phyloP scores from a whole-genome alignment of 805 yeast genomes.

The Teunomyces tritomae region DNA sequence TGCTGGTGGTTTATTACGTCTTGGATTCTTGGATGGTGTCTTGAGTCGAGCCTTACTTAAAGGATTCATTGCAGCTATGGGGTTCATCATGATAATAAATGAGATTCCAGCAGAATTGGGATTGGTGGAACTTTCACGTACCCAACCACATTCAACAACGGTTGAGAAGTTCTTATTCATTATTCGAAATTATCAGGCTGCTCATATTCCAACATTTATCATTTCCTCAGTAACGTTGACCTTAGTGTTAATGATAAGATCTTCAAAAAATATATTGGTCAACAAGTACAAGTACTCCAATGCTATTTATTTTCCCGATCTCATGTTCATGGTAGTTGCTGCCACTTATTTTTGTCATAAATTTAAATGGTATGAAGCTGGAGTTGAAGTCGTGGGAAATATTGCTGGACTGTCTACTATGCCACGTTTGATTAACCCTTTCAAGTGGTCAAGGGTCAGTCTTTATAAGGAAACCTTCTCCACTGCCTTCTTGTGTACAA shows the following conservation, averaged over 20 bases:
- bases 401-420: slow-evolving; percentile 11
- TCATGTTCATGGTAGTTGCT: slow-evolving; percentile 28
- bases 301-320: slow-evolving; percentile 31
- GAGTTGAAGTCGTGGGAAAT: slow-evolving; percentile 31
- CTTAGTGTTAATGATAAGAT: slow-evolving; percentile 20
- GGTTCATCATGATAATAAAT: slow-evolving; percentile 70
- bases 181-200: slow-evolving; percentile 6
- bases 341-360: slow-evolving; percentile 26
- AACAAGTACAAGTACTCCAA: slow-evolving; percentile 12
- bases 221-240: slow-evolving; percentile 21
- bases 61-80: slow-evolving; percentile 86
- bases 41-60: slow-evolving; percentile 71
- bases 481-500: slow-evolving; percentile 31
- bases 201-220: slow-evolving; percentile 15
- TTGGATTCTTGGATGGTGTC: slow-evolving; percentile 82
- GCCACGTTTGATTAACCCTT: slow-evolving; percentile 20
- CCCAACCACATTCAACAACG: slow-evolving; percentile 22
- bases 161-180: slow-evolving; percentile 18
- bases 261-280: slow-evolving; percentile 16
- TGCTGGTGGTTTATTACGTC: slow-evolving; percentile 51
- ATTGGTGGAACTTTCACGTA: slow-evolving; percentile 15
- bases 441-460: slow-evolving; percentile 14
- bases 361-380: slow-evolving; percentile 22
- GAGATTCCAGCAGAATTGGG: slow-evolving; percentile 50
- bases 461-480: slow-evolving; percentile 24